Percentiles rank a stretch among this genome's conserved stretches.
These are phyloP conservation scores for Colletotrichum eleusines DNA, from an alignment of 2,329 filamentous ascomycete genomes.

Conservation along the genomic window DNA sequence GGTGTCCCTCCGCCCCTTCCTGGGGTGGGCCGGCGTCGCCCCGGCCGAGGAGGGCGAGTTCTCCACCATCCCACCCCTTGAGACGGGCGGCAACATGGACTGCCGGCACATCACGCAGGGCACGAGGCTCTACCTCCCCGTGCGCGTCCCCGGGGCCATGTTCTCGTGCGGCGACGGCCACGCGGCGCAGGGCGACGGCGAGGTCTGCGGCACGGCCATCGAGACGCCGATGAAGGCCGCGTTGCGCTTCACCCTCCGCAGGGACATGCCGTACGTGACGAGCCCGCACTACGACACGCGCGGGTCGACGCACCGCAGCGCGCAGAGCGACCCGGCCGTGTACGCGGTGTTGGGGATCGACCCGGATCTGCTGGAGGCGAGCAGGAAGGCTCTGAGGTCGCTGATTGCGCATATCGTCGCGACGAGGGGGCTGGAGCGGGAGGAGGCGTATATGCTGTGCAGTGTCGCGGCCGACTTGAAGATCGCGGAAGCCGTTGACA, in stretches of 20 bases:
- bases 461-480: slow-evolving; percentile 64
- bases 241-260: slow-evolving; percentile 61
- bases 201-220: slow-evolving; percentile 68
- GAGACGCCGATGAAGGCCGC: slow-evolving; percentile 65
- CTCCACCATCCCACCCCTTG: slow-evolving; percentile 63
- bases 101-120: slow-evolving; percentile 62
- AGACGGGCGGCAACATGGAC: slow-evolving; percentile 67
- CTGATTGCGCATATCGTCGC: slow-evolving; percentile 62
- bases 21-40: slow-evolving; percentile 65
- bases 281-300: slow-evolving; percentile 61
- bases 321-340: slow-evolving; percentile 45
- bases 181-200: slow-evolving; percentile 66
- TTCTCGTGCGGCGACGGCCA: slow-evolving; percentile 68
- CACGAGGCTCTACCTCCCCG: slow-evolving; percentile 61
- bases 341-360: slow-evolving; percentile 63
- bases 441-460: slow-evolving; percentile 65
- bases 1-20: slow-evolving; percentile 63
- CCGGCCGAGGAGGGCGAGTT: slow-evolving; percentile 59
- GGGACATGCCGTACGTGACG: slow-evolving; percentile 58
- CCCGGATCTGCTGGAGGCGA: slow-evolving; percentile 60
- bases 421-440: slow-evolving; percentile 58
- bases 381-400: slow-evolving; percentile 60
- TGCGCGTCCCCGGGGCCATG: slow-evolving; percentile 61
- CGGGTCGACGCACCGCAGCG: slow-evolving; percentile 25
- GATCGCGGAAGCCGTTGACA: slow-evolving; percentile 65